Conservation (phyloP, 2,329 filamentous ascomycete species). For the Periconia digitata region DNA sequence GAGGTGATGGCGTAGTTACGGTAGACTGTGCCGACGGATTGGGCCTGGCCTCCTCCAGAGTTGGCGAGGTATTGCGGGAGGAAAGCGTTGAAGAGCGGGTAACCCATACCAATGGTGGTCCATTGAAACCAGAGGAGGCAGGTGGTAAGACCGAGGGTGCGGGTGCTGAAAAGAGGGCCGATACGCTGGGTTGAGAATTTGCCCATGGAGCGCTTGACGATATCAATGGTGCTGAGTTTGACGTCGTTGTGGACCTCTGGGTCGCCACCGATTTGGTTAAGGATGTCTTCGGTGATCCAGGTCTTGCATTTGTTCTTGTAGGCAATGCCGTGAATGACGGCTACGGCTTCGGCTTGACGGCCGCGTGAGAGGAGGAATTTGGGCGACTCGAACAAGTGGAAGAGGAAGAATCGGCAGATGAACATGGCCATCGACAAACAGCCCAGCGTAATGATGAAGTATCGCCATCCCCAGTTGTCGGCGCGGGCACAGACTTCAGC, state of each 20-base stretch:
- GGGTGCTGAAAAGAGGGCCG: conserved; percentile 60
- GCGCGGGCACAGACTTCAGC: conserved; percentile 47
- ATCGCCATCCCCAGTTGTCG: conserved; percentile 73
- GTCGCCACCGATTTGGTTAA: conserved; percentile 56
- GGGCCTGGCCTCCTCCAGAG: conserved; percentile 42
- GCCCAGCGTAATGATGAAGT: conserved; percentile 71
- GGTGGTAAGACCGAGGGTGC: conserved; percentile 52
- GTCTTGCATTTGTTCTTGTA: conserved; percentile 60
- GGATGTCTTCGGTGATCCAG: conserved; percentile 67
- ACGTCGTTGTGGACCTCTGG: conserved; percentile 43
- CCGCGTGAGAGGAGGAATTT: conserved; percentile 80
- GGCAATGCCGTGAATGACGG: conserved; percentile 77
- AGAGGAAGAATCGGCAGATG: conserved; percentile 73
- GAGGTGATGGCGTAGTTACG: conserved; percentile 83
- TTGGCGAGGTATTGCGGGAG: conserved; percentile 81
- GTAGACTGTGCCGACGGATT: conserved; percentile 56
- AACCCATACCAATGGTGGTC: conserved; percentile 82
- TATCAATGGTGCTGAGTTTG: conserved; percentile 48
- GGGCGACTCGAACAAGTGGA: conserved; percentile 81
- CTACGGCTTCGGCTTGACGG: conserved; percentile 75
- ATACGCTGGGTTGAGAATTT: conserved; percentile 70
- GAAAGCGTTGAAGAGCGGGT: conserved; percentile 87
- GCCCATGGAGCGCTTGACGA: conserved; percentile 62
- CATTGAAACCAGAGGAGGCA: conserved; percentile 73
- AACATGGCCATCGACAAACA: conserved; percentile 77